Evolutionary conservation across 73 alveolate species (phyloP), one percentile per base, ranked within the genome.

Genomic region (Paramecium biaurelia): DNA sequence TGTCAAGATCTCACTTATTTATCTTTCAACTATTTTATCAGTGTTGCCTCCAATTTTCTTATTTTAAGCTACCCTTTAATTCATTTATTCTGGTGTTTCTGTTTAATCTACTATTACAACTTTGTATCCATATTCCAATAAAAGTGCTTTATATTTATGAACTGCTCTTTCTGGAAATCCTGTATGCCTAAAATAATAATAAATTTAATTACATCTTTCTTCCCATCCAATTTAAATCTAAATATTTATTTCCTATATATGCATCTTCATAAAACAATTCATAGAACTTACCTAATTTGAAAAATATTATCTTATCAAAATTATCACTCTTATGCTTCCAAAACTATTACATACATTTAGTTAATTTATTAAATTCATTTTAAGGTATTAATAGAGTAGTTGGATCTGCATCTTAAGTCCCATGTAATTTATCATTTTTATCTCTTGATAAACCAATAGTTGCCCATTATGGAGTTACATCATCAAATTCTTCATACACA

Each of bases 151-250:
- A 57, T 67, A 94, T 70, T 95, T 93, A 53, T 92, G 92, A 4
- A 85, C 68, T 24, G 93, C 93, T 41, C 89, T 94, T 93, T 95
- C 98, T 2, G 98, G 98, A 67, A 95, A 95, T 85, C 98, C 98
- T n/a, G 95, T 96, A 84, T 95, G 98, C 86, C 87, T 74, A 38
- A 7, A n/a, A 72, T 72, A 5, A 11, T 10, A 12, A n/a, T 6
- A 74, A 10, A 3, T 9, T 37, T 74, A 34, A 34, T 58, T 94
- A 95, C 93, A 92, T 88, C 92, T 95, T 96, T 92, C 92, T 96
- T 4, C 98, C 97, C 97, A 94, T 96, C 98, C 98, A 96, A 85
- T 96, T 96, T 26, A 96, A 93, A 79, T 96, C 98, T 10, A 96
- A 84, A 28, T 92, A 79, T 70, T 86, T 85, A 79, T 96, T 93